A percentile compares a stretch with the other conserved stretches of the same genome.
phyloP scores from a whole-genome alignment of 257 asterid species.

The Vinca minor region DNA sequence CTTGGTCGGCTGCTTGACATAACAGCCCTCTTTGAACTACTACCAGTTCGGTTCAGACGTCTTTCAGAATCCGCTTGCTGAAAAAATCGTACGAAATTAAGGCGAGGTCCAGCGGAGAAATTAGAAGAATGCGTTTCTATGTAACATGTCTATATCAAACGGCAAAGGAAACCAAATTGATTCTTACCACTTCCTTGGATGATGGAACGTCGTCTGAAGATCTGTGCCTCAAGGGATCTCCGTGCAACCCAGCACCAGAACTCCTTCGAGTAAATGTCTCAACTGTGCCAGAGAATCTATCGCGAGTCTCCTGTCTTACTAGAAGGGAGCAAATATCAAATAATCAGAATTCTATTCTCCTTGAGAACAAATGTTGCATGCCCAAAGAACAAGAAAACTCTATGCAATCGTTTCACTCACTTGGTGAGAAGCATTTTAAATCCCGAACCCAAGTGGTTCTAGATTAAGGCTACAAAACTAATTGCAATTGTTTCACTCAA shows the following conservation, averaged over 20 bases:
- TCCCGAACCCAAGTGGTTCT: too few relatives aligned
- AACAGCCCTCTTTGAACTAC: slow-evolving; percentile 58
- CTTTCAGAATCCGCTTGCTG: slow-evolving; percentile 59
- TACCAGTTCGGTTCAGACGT: slow-evolving; percentile 47
- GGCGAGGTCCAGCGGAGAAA: background rate
- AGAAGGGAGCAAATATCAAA: slow-evolving; percentile 8
- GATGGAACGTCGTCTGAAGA: slow-evolving; percentile 48
- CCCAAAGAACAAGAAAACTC: background rate
- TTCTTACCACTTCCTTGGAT: slow-evolving; percentile 58
- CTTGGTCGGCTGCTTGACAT: slow-evolving; percentile 62
- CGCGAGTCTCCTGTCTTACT: slow-evolving; percentile 65
- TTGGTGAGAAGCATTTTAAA: background rate
- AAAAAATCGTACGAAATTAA: slow-evolving; percentile 1
- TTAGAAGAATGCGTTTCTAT: background rate
- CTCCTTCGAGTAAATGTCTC: slow-evolving; percentile 55
- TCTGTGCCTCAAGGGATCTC: slow-evolving; percentile 53
- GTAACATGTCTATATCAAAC: background rate
- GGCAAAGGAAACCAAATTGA: background rate
- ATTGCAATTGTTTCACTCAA: too few relatives aligned
- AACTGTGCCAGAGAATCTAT: slow-evolving; percentile 50
- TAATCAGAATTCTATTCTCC: background rate
- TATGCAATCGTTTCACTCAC: background rate
- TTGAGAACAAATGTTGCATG: background rate
- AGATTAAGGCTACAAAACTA: too few relatives aligned
- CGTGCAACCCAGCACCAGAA: slow-evolving; percentile 43